These are phyloP conservation scores for Aspergillus viridinutans DNA, from an alignment of 2,329 filamentous ascomycete genomes.

Conservation along the genomic window DNA sequence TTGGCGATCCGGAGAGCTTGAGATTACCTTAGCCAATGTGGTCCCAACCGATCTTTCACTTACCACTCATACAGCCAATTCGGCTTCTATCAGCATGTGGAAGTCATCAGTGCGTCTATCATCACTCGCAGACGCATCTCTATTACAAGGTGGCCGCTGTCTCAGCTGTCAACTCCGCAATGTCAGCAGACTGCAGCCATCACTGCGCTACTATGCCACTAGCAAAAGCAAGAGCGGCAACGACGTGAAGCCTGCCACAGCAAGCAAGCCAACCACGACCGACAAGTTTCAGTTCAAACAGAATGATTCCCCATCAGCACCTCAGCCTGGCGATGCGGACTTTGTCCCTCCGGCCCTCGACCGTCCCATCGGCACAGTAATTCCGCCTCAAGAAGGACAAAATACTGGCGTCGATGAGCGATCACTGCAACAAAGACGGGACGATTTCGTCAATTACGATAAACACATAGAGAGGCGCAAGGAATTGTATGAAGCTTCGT, in stretches of 20 bases:
- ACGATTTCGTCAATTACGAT: conserved; percentile 80
- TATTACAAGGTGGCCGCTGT: conserved; percentile 28
- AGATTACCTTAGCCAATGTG: not conserved
- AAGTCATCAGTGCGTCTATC: conserved; percentile 19
- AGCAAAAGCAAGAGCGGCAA: conserved; percentile 10
- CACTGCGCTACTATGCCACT: conserved; percentile 28
- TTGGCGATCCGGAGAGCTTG: not conserved
- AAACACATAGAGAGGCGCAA: conserved; percentile 75
- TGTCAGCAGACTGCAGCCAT: conserved; percentile 16
- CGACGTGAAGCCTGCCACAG: conserved; percentile 8
- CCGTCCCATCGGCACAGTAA: conserved; percentile 76
- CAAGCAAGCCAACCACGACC: conserved; percentile 1
- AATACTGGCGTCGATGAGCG: conserved; percentile 74
- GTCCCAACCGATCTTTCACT: not conserved
- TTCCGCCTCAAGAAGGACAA: conserved; percentile 70
- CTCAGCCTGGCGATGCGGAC: conserved; percentile 34
- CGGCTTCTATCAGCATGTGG: conserved; percentile 24
- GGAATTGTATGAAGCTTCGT: conserved; percentile 57
- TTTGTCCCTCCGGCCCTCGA: conserved; percentile 53
- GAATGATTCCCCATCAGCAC: conserved; percentile 19
- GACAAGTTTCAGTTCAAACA: conserved; percentile 26
- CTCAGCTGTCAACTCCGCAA: conserved; percentile 34
- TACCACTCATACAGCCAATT: not conserved
- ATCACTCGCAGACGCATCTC: conserved; percentile 18
- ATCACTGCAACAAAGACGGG: conserved; percentile 61